Base-by-base conservation (phyloP, 345 rosid genomes). In the Clarkia xantiana region DNA sequence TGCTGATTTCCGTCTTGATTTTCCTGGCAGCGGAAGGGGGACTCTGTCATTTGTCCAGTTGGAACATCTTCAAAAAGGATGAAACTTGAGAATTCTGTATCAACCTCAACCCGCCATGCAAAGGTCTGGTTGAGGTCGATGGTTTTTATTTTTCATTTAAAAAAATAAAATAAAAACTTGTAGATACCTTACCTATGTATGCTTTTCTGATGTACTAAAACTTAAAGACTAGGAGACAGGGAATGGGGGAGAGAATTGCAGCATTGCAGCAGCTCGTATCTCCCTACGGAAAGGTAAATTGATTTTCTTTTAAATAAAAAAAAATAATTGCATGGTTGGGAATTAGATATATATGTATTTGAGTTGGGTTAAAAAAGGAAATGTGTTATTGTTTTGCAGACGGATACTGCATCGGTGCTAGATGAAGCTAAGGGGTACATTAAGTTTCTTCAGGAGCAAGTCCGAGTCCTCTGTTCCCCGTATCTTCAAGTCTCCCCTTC, bases 391-490 rank as follows among this genome's bases (percentile, higher is more conserved):
- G n/a, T n/a, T n/a, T n/a, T n/a, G n/a, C n/a, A 86, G 97, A 90
- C 94, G n/a, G 97, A 83, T 68, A 79, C 91, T 34, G 89, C 97
- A 23, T 79, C 96, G 3, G 97, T 90, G 60, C 69, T 90, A 18
- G 89, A 90, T 69, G 95, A 90, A 66, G 95, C 97, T 54, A 86
- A 79, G 96, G 97, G 94, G 61, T 90, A 83, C 42, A 90, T 90
- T 75, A 79, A 77, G 69, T 86, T 90, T 60, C 71, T 90, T 62
- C 95, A 90, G 18, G 91, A 90, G 10, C 97, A 90, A 71, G 76
- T 90, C 56, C 94, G 83, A 73, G 94, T 81, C 25, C 80, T 90
- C 14, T 76, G 80, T 54, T 72, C 88, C 57, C 94, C 95, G 54
- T 86, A 90, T 62, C 78, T 86, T 44, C 81, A 72, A 50, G 48